Evolutionary conservation across 495 filamentous ascomycete species (phyloP), one percentile per base, ranked within the genome.

Genomic region (Aspergillus mulundensis): DNA sequence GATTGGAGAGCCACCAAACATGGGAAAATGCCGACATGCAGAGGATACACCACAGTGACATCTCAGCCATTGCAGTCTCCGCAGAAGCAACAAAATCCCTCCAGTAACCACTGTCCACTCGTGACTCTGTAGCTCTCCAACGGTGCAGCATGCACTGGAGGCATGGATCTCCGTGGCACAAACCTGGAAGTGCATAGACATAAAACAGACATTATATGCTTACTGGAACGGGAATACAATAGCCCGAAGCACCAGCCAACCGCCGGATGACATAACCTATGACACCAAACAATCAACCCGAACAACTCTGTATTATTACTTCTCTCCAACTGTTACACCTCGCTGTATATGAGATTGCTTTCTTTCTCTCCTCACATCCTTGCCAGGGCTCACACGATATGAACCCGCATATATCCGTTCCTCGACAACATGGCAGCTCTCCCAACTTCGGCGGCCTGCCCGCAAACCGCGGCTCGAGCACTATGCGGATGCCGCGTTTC

Each of bases 341-440:
- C n/a, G n/a, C 11, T 18, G 50, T 58, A 50, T 55, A 61, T 61
- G 59, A 58, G 18, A 48, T 19, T 40, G 23, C 14, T 20, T 39
- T 44, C 24, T 23, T 12, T 41, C 7, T 42, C 41, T n/a, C n/a
- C n/a, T n/a, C 3, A 30, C 52, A 47, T 61, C 59, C 57, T 59
- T 56, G 64, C n/a, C 49, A 44, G 50, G 50, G 23, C 28, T 46
- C 38, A 45, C 47, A 43, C 50, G 68, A 56, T 50, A 86, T 84
- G 81, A 84, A 85, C 67, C 80, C 83, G 52, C 81, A 84, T 60
- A 86, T 84, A 59, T 82, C 83, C 16, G 71, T 82, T 38, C 83
- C 81, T 18, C 80, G 82, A 50, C 83, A 81, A 70, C 75, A 83
- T 75, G 80, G 75, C 53, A 72, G 70, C 36, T 71, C 80, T 15